Conservation (phyloP, 495 filamentous ascomycete genomes). For the Filosporella fistucella region DNA sequence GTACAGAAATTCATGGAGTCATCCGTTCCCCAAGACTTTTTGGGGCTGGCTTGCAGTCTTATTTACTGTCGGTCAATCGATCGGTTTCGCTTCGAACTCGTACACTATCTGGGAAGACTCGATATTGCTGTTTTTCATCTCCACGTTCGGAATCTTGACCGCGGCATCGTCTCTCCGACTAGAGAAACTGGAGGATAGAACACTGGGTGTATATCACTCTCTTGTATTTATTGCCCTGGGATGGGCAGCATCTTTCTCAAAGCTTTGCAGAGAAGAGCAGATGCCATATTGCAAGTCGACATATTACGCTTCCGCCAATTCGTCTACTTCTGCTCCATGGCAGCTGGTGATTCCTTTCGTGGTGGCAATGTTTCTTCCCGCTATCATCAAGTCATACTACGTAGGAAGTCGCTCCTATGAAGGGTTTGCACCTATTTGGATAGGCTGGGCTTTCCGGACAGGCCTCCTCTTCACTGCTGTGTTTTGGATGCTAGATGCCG, state of each 20-base stretch:
- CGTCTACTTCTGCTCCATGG: slow-evolving; percentile 91
- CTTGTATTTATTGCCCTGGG: slow-evolving; percentile 77
- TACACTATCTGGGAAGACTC: slow-evolving; percentile 99
- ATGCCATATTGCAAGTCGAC: slow-evolving; percentile 96
- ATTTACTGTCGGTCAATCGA: slow-evolving; percentile 75
- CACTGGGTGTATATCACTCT: slow-evolving; percentile 77
- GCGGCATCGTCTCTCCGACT: slow-evolving; percentile 72
- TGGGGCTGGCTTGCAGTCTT: slow-evolving; percentile 85
- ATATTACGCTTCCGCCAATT: slow-evolving; percentile 87
- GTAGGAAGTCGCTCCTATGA: slow-evolving; percentile 73
- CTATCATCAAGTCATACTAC: slow-evolving; percentile 75
- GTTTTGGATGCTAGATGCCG: slow-evolving; percentile 88
- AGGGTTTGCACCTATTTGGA: slow-evolving; percentile 77
- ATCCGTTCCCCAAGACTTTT: slow-evolving; percentile 68
- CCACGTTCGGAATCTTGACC: slow-evolving; percentile 73
- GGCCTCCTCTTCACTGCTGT: slow-evolving; percentile 71
- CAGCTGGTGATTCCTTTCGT: slow-evolving; percentile 77
- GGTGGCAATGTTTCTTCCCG: slow-evolving; percentile 68
- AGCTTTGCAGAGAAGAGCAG: slow-evolving; percentile 94
- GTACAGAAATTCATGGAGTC: slow-evolving; percentile 41
- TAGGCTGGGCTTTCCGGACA: slow-evolving; percentile 72
- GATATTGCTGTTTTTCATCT: slow-evolving; percentile 86
- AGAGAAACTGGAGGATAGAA: slow-evolving; percentile 54
- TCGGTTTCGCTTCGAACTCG: slow-evolving; percentile 94
- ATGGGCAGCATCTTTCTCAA: slow-evolving; percentile 80